Conservation (phyloP, 805 yeast genomes). For the Kuraishia cidri region DNA sequence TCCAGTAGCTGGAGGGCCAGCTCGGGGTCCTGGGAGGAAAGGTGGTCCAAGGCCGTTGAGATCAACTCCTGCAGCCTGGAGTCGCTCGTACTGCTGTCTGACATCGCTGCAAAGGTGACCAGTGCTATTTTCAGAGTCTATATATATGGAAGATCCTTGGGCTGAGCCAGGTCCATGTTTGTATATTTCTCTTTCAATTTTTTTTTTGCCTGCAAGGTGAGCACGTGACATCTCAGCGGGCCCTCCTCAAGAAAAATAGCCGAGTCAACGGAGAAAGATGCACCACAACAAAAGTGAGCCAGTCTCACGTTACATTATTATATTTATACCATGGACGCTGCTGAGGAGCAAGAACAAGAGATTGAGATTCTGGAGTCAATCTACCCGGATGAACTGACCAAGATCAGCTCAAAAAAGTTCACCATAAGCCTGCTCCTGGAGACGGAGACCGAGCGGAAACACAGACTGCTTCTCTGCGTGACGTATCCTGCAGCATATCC, state of each 20-base stretch:
- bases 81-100: too few species aligned
- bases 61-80: slow-evolving; percentile 9
- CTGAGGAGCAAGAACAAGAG: slow-evolving; percentile 85
- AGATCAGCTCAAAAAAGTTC: slow-evolving; percentile 37
- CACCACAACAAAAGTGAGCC: background rate
- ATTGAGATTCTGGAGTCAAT: slow-evolving; percentile 83
- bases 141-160: too few species aligned
- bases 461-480: slow-evolving; percentile 49
- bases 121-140: too few species aligned
- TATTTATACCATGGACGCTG: slow-evolving; percentile 46
- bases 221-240: too few species aligned
- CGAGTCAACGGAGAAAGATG: background rate
- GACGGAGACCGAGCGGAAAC: slow-evolving; percentile 51
- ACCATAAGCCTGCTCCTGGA: slow-evolving; percentile 58
- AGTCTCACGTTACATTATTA: too few species aligned
- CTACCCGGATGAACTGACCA: slow-evolving; percentile 82
- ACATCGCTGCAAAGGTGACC: too few species aligned
- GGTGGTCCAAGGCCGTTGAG: slow-evolving; percentile 30
- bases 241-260: background rate
- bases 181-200: too few species aligned
- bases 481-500: slow-evolving; percentile 77
- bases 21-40: slow-evolving; percentile 41
- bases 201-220: too few species aligned
- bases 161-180: too few species aligned
- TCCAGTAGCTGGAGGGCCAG: slow-evolving; percentile 40